These are phyloP conservation scores for Talaromyces sp. DNA, from an alignment of 2,329 filamentous ascomycete genomes.

Conservation along the genomic window DNA sequence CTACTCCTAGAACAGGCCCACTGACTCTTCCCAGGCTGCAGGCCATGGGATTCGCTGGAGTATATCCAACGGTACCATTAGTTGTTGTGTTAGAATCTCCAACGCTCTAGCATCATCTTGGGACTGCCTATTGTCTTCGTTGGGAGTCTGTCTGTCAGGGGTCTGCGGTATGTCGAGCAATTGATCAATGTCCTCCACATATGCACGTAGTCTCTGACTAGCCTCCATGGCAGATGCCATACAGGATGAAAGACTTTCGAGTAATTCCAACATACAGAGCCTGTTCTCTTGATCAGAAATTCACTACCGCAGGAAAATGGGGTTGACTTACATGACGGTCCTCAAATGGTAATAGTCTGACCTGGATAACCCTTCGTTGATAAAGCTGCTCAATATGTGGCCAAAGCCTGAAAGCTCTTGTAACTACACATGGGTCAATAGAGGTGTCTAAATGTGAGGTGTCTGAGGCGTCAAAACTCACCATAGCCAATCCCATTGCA, in stretches of 20 bases:
- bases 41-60: constrained; percentile 10
- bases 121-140: background rate
- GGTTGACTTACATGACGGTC: constrained; percentile 6
- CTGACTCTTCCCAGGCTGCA: constrained; percentile 7
- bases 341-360: constrained; percentile 8
- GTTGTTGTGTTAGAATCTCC: background rate
- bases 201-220: constrained; percentile 5
- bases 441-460: background rate
- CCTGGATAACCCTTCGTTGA: constrained; percentile 1
- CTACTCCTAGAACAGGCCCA: background rate
- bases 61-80: constrained; percentile 10
- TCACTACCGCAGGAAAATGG: too few relatives aligned
- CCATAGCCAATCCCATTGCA: constrained; percentile 9
- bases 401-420: constrained; percentile 11
- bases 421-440: background rate
- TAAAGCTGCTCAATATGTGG: constrained; percentile 8
- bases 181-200: constrained; percentile 8
- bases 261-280: constrained; percentile 11
- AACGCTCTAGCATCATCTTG: background rate
- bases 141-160: background rate
- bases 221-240: constrained; percentile 3
- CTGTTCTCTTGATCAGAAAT: background rate
- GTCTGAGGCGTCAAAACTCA: background rate
- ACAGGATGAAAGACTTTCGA: constrained; percentile 8
- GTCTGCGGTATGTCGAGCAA: constrained; percentile 1